phyloP scores from a whole-genome alignment of 2,329 filamentous ascomycete species.

The Trematosphaeria pertusa region DNA sequence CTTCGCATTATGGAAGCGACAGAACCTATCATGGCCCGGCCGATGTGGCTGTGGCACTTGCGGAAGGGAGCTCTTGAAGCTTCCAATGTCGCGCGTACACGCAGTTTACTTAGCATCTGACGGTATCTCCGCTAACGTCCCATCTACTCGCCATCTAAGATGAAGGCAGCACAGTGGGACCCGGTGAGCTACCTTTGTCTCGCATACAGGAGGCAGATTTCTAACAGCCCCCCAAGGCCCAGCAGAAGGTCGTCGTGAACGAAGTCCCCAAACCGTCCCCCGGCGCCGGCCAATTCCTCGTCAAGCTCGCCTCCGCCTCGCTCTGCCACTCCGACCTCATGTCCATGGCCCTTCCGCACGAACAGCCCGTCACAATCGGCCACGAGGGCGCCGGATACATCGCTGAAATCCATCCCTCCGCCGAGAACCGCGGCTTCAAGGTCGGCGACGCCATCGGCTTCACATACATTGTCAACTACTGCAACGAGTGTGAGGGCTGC shows the following conservation, averaged over 20 bases:
- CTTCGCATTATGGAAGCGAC: neutral
- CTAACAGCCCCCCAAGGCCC: constrained; percentile 1
- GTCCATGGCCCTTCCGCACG: constrained; percentile 20
- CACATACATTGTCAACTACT: constrained; percentile 52
- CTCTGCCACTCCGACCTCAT: constrained; percentile 31
- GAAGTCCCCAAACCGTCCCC: constrained; percentile 16
- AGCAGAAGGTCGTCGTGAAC: constrained; percentile 27
- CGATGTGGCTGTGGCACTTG: neutral
- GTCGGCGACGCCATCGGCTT: constrained; percentile 53
- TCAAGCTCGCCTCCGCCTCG: constrained; percentile 25
- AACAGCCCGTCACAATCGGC: constrained; percentile 42
- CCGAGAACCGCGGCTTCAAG: constrained; percentile 47
- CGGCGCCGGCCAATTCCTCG: constrained; percentile 18
- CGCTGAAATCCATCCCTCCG: constrained; percentile 39
- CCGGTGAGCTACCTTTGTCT: constrained; percentile 5
- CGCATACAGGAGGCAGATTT: neutral
- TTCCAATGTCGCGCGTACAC: no score
- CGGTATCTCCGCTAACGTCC: neutral
- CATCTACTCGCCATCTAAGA: constrained; percentile 1
- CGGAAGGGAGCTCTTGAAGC: no score
- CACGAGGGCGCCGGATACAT: constrained; percentile 55
- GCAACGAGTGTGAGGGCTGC: constrained; percentile 56
- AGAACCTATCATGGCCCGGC: neutral
- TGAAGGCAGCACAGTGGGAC: constrained; percentile 23
- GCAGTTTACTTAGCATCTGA: no score